Conservation (phyloP, 2,329 filamentous ascomycete genomes). For the Akanthomyces lecanii region DNA sequence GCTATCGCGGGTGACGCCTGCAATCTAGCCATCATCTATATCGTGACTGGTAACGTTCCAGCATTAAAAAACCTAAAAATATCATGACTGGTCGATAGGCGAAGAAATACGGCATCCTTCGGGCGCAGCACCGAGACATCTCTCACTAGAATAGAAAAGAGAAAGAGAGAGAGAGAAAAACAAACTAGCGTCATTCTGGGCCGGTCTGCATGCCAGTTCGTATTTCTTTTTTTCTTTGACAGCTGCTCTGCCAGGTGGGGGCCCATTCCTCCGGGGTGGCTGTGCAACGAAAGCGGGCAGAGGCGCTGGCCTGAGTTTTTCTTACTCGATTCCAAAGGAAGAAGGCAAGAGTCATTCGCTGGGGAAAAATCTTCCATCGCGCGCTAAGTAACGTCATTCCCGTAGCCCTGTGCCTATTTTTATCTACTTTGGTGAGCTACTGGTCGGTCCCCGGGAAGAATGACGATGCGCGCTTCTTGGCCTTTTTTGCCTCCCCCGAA, state of each 20-base stretch:
- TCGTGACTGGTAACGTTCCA: background rate
- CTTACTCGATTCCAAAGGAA: background rate
- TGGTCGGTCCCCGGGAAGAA: background rate
- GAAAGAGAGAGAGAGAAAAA: background rate
- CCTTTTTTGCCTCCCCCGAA: background rate
- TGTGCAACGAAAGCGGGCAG: background rate
- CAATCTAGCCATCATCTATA: background rate
- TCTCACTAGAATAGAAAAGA: background rate
- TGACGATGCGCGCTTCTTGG: background rate
- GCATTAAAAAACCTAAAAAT: background rate
- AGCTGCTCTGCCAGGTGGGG: background rate
- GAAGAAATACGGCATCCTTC: background rate
- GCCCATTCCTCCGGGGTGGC: background rate
- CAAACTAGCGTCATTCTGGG: background rate
- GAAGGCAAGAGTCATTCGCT: background rate
- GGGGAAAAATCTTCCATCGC: background rate
- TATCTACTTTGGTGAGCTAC: background rate
- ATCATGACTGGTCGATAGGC: background rate
- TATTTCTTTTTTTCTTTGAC: background rate
- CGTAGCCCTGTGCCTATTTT: background rate
- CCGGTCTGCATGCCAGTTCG: background rate
- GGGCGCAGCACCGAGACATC: background rate
- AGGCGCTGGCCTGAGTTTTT: background rate
- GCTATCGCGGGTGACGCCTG: too few relatives aligned
- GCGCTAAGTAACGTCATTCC: background rate